These are phyloP conservation scores for Carex cristatella DNA, from an alignment of 176 grass and related monocot genomes.

Conservation along the genomic window DNA sequence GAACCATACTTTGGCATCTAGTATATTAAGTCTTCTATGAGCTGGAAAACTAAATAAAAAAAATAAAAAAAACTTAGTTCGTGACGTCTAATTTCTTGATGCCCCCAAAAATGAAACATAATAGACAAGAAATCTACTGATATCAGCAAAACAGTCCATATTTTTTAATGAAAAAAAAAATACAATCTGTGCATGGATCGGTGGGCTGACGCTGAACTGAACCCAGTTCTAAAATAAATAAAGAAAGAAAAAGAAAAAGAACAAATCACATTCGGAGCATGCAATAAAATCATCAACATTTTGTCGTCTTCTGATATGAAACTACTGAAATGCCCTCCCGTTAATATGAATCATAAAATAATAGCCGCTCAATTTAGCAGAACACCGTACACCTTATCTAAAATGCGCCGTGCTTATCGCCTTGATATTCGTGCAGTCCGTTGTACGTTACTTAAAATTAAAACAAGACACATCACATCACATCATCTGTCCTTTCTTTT, in stretches of 20 bases:
- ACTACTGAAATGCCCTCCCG: neutral
- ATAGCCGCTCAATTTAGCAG: conserved; percentile 5
- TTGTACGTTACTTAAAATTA: neutral
- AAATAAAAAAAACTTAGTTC: neutral
- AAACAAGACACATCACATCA: neutral
- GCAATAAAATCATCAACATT: neutral
- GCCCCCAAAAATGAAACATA: neutral
- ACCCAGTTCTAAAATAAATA: neutral
- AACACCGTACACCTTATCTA: neutral
- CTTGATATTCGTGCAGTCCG: conserved; percentile 22
- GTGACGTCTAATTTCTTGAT: neutral
- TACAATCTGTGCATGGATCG: neutral
- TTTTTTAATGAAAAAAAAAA: neutral
- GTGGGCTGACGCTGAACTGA: neutral
- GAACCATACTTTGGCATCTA: no score
- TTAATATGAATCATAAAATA: neutral
- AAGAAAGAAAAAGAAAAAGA: neutral
- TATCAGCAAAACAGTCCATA: neutral
- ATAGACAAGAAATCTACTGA: neutral
- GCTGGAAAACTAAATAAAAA: no score
- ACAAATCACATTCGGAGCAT: neutral
- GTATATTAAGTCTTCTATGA: no score
- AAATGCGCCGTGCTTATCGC: conserved; percentile 20
- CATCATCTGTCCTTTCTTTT: neutral
- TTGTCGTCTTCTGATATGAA: neutral